Evolutionary conservation across 108 stramenopile genomes (phyloP).

Genomic region (Seminavis robusta): DNA sequence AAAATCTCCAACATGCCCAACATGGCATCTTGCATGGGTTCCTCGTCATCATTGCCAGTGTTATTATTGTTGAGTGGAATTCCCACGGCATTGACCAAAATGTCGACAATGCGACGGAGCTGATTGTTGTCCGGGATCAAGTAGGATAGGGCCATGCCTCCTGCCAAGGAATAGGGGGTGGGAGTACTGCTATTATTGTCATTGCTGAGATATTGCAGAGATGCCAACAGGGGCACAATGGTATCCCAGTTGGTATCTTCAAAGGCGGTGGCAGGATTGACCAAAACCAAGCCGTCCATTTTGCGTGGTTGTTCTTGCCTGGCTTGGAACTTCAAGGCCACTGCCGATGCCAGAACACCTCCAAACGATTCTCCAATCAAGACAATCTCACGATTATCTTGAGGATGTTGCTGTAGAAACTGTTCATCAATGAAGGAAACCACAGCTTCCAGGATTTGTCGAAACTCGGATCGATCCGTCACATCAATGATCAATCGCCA

Average conservation of each 20-base stretch:
- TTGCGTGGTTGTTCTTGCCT: not conserved
- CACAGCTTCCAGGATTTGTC: conserved; percentile 42
- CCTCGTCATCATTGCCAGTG: conserved; percentile 7
- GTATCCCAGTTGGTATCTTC: conserved; percentile 74
- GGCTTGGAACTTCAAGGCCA: conserved; percentile 51
- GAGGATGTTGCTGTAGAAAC: not conserved
- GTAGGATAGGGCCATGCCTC: conserved; percentile 49
- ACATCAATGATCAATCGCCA: conserved; percentile 67
- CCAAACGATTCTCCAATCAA: conserved; percentile 88
- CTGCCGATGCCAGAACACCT: conserved; percentile 71
- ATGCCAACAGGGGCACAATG: conserved; percentile 49
- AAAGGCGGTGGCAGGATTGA: conserved; percentile 91
- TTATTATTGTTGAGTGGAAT: conserved; percentile 5
- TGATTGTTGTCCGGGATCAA: conserved; percentile 60
- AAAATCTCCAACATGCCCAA: conserved; percentile 44
- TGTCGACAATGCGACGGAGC: conserved; percentile 40
- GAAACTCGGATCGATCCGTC: conserved; percentile 50
- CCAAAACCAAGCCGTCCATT: conserved; percentile 66
- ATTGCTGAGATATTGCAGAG: conserved; percentile 5
- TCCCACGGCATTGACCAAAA: conserved; percentile 24
- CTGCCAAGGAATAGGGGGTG: conserved; percentile 65
- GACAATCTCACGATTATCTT: conserved; percentile 41
- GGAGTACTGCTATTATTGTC: conserved; percentile 33
- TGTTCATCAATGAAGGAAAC: conserved; percentile 46
- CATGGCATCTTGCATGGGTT: conserved; percentile 30